Evolutionary conservation across 176 grass and related monocot genomes (phyloP), one percentile per base, ranked within the genome.

Genomic region (Oryza officinalis): DNA sequence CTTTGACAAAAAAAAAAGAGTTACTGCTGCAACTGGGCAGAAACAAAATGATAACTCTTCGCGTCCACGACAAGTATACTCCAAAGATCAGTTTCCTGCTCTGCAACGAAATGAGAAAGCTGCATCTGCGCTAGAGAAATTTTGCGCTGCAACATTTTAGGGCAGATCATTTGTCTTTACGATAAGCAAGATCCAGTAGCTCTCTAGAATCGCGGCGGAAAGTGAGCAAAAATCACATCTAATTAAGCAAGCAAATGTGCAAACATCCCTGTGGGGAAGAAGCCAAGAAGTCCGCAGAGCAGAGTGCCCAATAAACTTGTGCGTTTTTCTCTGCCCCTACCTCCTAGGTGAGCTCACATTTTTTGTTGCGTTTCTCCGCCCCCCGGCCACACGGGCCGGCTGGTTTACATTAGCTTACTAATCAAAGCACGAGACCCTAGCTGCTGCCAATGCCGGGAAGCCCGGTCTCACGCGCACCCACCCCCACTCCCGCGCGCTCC

Each of bases 51-150:
- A 80, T 70, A 52, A 76, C 8, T 32, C 82, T 89, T 85, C 11
- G 82, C 77, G 77, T 89, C 41, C 25, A 85, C 71, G 77, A 22
- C 71, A 85, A 89, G 71, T 71, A 0, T 71, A 71, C 41, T 61
- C 23, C 18, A 12, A 69, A 60, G 68, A 23, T 43, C 10, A 11
- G 25, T 31, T 61, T 27, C 23, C 86, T 12, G 32, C 30, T 9
- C 15, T 57, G 61, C 47, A 54, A 63, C 28, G 76, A 78, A 63
- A 30, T 83, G 40, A 28, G 1, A 82, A 87, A 1, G 35, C 5
- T 82, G 85, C 78, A 14, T 33, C 72, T 52, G 50, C 15, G 50
- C 8, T 45, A 22, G 63, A 54, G 23, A 72, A 45, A 46, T 46
- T 27, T 61, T 18, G 4, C 5, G 1, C 40, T 41, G 10, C 6